Evolutionary conservation across 192 early-diverging fungal genomes (phyloP), one percentile per base, ranked within the genome.

Genomic region (Podila verticillata): DNA sequence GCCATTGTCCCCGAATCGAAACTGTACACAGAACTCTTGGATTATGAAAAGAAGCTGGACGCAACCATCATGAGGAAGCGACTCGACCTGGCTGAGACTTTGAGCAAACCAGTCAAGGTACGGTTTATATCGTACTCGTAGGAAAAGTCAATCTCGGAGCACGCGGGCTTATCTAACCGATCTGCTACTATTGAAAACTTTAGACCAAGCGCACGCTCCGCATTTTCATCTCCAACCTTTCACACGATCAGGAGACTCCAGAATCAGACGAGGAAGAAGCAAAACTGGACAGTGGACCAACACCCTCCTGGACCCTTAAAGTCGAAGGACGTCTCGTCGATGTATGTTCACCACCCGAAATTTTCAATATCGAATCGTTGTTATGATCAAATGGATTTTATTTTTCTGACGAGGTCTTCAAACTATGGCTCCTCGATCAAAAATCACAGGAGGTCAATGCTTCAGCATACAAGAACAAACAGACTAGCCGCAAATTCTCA

Each of bases 281-380:
- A 34, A 73, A 72, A 63, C 49, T 87, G 63, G 89, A 87, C 59
- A 86, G 80, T 32, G 87, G 75, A 63, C 77, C 61, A 32, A 85
- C 89, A 57, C 96, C 96, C 9, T 92, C 91, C 28, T 99, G 97
- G 97, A 97, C 96, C 15, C 85, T 99, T 65, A 90, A 90, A 61
- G 88, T 99, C 9, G 94, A 99, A 67, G 97, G 97, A 31, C 85
- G 95, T 51, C 82, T 99, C 63, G 84, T 98, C 4, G 96, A 98
- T 75, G 90, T 89, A 78, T 54, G 81, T 82, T 28, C 13, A 48
- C 12, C 57, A 44, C 20, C n/a, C 63, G 20, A 17, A n/a, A 7
- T 44, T 24, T 61, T 75, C 20, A 12, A 44, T 48, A 22, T 30
- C 12, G 36, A 58, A 57, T 36, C 4, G 59, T 22, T 13, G 12